phyloP scores from a whole-genome alignment of 2,329 filamentous ascomycete species.

The Cytospora leucostoma region DNA sequence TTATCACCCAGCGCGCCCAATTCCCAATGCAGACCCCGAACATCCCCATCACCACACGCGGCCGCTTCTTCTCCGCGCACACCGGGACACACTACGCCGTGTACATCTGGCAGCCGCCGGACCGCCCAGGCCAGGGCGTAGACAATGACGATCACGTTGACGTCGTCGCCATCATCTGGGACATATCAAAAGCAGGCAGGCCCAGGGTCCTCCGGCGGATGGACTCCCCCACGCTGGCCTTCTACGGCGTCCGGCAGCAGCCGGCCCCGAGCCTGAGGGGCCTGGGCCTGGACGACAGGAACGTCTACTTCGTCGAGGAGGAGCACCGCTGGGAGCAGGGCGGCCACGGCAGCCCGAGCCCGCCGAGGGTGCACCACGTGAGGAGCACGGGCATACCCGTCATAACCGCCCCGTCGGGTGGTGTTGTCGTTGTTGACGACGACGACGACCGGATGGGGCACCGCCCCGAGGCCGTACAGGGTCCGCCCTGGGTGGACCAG shows the following conservation, averaged over 20 bases:
- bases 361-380: constrained; percentile 48
- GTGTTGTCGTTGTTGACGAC: too few relatives aligned
- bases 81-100: constrained; percentile 60
- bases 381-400: constrained; percentile 57
- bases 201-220: constrained; percentile 53
- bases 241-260: constrained; percentile 55
- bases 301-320: constrained; percentile 60
- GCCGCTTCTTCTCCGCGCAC: constrained; percentile 65
- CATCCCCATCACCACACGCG: constrained; percentile 53
- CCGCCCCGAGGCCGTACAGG: constrained; percentile 36
- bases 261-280: constrained; percentile 51
- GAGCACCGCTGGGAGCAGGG: constrained; percentile 53
- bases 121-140: constrained; percentile 52
- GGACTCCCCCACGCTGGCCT: constrained; percentile 52
- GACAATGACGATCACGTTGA: constrained; percentile 58
- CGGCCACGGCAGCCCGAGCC: constrained; percentile 43
- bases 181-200: constrained; percentile 54
- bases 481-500: constrained; percentile 52
- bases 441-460: not conserved
- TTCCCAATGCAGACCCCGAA: constrained; percentile 63
- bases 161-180: constrained; percentile 59
- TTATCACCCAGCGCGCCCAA: constrained; percentile 54
- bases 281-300: constrained; percentile 51
- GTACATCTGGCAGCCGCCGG: constrained; percentile 63
- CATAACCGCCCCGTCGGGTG: constrained; percentile 25